phyloP scores from a whole-genome alignment of 768 basidiomycete genomes.

The Ramaria rubella region DNA sequence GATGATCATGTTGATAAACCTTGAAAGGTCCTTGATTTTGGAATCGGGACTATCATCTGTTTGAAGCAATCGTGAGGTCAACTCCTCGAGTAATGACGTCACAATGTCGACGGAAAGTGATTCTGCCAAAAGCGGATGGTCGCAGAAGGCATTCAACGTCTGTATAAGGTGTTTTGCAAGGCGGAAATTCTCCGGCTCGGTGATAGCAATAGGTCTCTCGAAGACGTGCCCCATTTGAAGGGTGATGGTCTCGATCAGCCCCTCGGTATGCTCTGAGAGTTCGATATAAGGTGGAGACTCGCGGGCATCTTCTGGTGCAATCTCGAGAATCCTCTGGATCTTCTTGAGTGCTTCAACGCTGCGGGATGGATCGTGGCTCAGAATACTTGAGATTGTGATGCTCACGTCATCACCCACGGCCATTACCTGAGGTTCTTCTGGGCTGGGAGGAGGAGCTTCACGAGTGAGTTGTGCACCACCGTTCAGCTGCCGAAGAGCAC shows the following conservation, averaged over 20 bases:
- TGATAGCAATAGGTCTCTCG: conserved; percentile 68
- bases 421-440: conserved; percentile 21
- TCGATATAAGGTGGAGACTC: conserved; percentile 68
- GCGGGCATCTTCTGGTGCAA: conserved; percentile 67
- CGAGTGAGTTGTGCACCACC: conserved; percentile 19
- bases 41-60: conserved; percentile 82
- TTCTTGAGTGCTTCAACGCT: conserved; percentile 93
- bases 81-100: conserved; percentile 81
- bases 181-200: conserved; percentile 77
- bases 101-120: conserved; percentile 80
- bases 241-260: conserved; percentile 84
- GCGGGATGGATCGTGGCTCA: conserved; percentile 76
- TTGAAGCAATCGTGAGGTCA: conserved; percentile 85
- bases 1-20: conserved; percentile 98
- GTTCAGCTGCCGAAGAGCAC: conserved; percentile 11
- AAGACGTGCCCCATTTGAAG: conserved; percentile 91
- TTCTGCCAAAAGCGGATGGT: conserved; percentile 81
- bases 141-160: conserved; percentile 91
- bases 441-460: conserved; percentile 10
- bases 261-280: conserved; percentile 71
- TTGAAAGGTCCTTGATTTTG: conserved; percentile 87
- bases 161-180: conserved; percentile 97
- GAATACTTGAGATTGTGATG: conserved; percentile 79
- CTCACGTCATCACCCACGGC: conserved; percentile 54
- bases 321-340: conserved; percentile 78